These are phyloP conservation scores for Dictyostelium firmibasis DNA, from an alignment of 78 protist species.

Conservation along the genomic window DNA sequence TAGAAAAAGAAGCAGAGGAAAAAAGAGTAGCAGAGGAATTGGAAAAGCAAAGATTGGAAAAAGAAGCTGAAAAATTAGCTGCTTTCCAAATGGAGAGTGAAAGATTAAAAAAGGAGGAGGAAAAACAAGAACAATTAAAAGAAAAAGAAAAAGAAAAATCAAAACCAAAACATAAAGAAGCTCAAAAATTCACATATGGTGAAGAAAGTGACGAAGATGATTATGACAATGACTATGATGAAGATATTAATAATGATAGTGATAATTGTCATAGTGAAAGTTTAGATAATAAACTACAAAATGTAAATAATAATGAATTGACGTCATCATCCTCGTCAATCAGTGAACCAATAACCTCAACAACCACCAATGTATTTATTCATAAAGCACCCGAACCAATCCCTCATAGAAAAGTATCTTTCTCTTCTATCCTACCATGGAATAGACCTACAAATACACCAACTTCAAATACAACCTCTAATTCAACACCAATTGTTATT, in stretches of 20 bases:
- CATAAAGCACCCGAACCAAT: neutral
- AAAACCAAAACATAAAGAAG: neutral
- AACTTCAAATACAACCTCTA: neutral
- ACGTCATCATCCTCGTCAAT: neutral
- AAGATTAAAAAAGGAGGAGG: neutral
- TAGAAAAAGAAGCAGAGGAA: neutral
- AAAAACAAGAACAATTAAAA: neutral
- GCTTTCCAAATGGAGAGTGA: no score
- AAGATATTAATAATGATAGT: no score
- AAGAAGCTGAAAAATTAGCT: neutral
- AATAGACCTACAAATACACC: neutral
- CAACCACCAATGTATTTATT: neutral
- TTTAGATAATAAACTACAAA: neutral
- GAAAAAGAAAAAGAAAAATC: neutral
- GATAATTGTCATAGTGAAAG: neutral
- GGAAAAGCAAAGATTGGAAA: neutral
- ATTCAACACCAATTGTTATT: neutral
- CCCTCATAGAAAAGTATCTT: neutral
- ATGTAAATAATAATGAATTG: neutral
- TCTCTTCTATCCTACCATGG: slow-evolving; percentile 19
- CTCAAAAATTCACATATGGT: slow-evolving; percentile 20
- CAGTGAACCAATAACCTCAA: neutral
- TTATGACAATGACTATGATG: neutral
- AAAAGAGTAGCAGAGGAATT: neutral
- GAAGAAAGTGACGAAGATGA: slow-evolving; percentile 62